Conservation (phyloP, 2,329 filamentous ascomycete species). For the Mycosphaerelloides madeirae region DNA sequence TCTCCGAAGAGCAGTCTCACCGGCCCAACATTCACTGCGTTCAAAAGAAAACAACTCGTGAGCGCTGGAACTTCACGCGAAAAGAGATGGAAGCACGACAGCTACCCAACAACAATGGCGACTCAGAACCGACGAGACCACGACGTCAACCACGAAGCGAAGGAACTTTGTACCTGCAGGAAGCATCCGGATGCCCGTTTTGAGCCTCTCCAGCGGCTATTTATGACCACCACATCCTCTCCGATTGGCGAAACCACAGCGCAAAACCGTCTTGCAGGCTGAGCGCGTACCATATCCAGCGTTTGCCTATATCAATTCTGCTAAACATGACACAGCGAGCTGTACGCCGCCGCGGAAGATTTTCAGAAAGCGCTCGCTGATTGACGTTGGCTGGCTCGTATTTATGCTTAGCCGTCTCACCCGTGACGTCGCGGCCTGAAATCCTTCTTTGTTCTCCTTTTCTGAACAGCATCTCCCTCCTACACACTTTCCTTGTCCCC, state of each 20-base stretch:
- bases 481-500: too few relatives aligned
- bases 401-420: background rate
- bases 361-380: background rate
- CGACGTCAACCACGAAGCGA: too few relatives aligned
- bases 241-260: conserved; percentile 5
- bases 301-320: conserved; percentile 3
- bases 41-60: too few relatives aligned
- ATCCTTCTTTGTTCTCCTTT: conserved; percentile 1
- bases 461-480: too few relatives aligned
- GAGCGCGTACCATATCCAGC: conserved; percentile 1
- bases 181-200: conserved; percentile 3
- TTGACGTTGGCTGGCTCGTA: conserved; percentile 1
- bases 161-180: conserved; percentile 6
- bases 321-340: conserved; percentile 5
- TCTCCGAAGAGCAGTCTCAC: too few relatives aligned
- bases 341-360: background rate
- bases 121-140: too few relatives aligned
- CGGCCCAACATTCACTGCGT: too few relatives aligned
- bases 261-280: too few relatives aligned
- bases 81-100: too few relatives aligned
- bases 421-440: background rate
- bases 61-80: too few relatives aligned
- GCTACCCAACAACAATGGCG: too few relatives aligned
- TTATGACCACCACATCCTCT: background rate
- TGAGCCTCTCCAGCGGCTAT: conserved; percentile 7